Percentiles rank a stretch among this genome's conserved stretches.
Evolutionary conservation across 805 yeast genomes (phyloP).

Genomic region (Scheffersomyces amazonensis): DNA sequence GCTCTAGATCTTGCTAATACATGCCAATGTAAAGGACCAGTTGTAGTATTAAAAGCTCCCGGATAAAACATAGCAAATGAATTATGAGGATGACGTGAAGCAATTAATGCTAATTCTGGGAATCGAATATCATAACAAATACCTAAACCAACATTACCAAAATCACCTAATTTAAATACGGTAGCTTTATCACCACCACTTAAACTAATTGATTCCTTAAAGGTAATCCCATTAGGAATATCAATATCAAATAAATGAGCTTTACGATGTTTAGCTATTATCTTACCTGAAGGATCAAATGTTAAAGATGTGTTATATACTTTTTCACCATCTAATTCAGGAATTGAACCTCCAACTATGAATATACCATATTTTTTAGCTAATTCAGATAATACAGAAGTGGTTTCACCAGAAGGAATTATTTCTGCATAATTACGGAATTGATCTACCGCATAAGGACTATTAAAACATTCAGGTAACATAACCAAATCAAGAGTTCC

Average conservation of each 20-base stretch:
- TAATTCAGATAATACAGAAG: conserved; percentile 56
- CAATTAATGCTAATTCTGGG: conserved; percentile 71
- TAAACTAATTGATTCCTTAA: conserved; percentile 75
- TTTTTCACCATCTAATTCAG: conserved; percentile 61
- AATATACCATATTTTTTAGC: conserved; percentile 65
- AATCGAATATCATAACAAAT: conserved; percentile 80
- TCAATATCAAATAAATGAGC: conserved; percentile 91
- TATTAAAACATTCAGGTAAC: conserved; percentile 94
- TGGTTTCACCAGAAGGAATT: conserved; percentile 74
- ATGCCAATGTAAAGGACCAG: conserved; percentile 85
- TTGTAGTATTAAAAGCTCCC: conserved; percentile 80
- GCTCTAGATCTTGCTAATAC: conserved; percentile 71
- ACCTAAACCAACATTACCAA: conserved; percentile 79
- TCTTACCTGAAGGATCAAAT: conserved; percentile 66
- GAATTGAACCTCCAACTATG: conserved; percentile 89
- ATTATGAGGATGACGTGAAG: conserved; percentile 56
- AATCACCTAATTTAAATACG: conserved; percentile 60
- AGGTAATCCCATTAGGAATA: conserved; percentile 86
- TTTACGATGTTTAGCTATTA: conserved; percentile 84
- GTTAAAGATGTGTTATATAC: conserved; percentile 72
- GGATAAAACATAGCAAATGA: conserved; percentile 80
- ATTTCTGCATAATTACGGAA: conserved; percentile 85
- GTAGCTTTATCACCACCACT: conserved; percentile 83
- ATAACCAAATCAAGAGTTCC: conserved; percentile 65
- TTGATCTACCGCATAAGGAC: conserved; percentile 86